Evolutionary conservation across 805 yeast genomes (phyloP), one percentile per base, ranked within the genome.

Genomic region (Saccharomycopsis vini): DNA sequence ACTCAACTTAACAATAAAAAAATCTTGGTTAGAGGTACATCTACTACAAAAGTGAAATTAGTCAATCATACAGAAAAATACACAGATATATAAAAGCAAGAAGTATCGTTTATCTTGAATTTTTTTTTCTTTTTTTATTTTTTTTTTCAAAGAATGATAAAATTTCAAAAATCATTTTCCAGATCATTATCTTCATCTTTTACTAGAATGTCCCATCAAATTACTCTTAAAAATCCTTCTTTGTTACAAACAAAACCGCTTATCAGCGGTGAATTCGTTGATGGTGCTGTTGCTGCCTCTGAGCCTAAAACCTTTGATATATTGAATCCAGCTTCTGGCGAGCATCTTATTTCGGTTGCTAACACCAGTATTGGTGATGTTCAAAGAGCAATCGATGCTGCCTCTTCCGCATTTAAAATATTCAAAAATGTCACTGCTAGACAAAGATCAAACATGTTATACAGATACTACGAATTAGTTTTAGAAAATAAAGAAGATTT

Each of bases 191-290:
- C n/a, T n/a, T n/a, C n/a, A n/a, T n/a, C n/a, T n/a, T n/a, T n/a
- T n/a, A n/a, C n/a, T n/a, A n/a, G n/a, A 9, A 26, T 26, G 29
- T 26, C 29, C 12, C 12, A 7, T 12, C 7, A 7, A 26, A 26
- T 35, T 19, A 19, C 9, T 16, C 39, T 74, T 44, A 67, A 67
- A 42, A 76, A 77, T 56, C 62, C 64, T 20, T 66, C 67, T n/a
- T 65, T 82, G 30, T 50, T 81, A 46, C 67, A 69, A 57, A 72
- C 78, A n/a, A 72, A 75, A 41, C 81, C 81, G 3, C 75, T 64
- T 52, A 66, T 85, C 59, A 77, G 84, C 54, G 95, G 95, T 33
- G 64, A 77, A 53, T 88, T 95, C 95, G 58, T 75, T 28, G 50
- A 60, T 18, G 57, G 73, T 4, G 47, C 57, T 18, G 54, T 61